Conservation (phyloP, 2,329 filamentous ascomycete species). For the Phoma sp. region DNA sequence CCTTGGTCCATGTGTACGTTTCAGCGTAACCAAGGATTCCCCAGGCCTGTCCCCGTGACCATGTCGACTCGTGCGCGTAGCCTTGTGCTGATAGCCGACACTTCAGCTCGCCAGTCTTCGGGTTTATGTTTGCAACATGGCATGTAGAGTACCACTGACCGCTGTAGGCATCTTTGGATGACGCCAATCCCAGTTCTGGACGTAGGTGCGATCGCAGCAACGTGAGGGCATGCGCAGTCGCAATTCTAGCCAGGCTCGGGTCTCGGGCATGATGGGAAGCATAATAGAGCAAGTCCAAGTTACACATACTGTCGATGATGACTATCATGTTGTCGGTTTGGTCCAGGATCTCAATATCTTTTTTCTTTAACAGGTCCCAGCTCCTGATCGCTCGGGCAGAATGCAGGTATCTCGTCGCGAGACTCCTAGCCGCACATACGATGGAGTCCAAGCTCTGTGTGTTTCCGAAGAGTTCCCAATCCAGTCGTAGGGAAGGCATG, state of each 20-base stretch:
- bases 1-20: slow-evolving; percentile 51
- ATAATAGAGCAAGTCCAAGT: slow-evolving; percentile 54
- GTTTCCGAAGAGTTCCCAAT: slow-evolving; percentile 52
- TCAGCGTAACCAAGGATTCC: slow-evolving; percentile 53
- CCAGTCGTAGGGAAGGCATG: slow-evolving; percentile 46
- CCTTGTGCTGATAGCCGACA: slow-evolving; percentile 54
- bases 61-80: slow-evolving; percentile 49
- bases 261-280: slow-evolving; percentile 43
- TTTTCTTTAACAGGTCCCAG: slow-evolving; percentile 55
- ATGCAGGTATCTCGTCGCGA: slow-evolving; percentile 48
- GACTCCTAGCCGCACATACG: slow-evolving; percentile 44
- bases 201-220: slow-evolving; percentile 52
- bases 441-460: slow-evolving; percentile 45
- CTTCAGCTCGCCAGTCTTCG: slow-evolving; percentile 45
- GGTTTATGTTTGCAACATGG: slow-evolving; percentile 54
- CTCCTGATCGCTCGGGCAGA: slow-evolving; percentile 49
- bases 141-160: slow-evolving; percentile 39
- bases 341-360: slow-evolving; percentile 48
- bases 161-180: slow-evolving; percentile 16
- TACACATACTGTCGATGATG: slow-evolving; percentile 47
- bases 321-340: slow-evolving; percentile 49
- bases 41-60: slow-evolving; percentile 57
- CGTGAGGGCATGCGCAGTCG: slow-evolving; percentile 50
- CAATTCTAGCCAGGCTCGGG: slow-evolving; percentile 44
- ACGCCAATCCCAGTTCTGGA: slow-evolving; percentile 28